These are phyloP conservation scores for Trichomonascaceae sp. DNA, from an alignment of 1,139 yeast genomes.

Conservation along the genomic window DNA sequence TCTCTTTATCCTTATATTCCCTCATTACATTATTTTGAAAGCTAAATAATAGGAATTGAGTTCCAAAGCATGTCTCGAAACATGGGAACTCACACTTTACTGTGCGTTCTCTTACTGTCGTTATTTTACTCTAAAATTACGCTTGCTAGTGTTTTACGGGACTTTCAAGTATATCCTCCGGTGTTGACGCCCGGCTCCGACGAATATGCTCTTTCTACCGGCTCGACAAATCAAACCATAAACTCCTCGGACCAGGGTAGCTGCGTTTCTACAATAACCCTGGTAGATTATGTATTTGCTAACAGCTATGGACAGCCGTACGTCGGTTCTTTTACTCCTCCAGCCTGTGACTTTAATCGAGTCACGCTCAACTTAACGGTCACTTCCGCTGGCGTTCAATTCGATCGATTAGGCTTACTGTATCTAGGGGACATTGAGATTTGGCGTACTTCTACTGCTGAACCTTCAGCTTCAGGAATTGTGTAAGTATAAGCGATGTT, in stretches of 20 bases:
- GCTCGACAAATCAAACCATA: neutral
- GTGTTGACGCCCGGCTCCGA: neutral
- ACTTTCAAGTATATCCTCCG: neutral
- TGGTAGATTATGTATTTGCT: conserved; percentile 47
- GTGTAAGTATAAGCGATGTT: neutral
- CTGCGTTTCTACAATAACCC: conserved; percentile 34
- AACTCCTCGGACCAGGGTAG: neutral
- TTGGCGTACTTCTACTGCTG: conserved; percentile 85
- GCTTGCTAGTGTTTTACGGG: neutral
- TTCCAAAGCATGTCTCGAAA: neutral
- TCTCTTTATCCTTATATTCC: neutral
- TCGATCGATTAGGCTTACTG: conserved; percentile 68
- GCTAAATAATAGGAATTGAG: neutral
- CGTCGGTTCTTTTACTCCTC: conserved; percentile 38
- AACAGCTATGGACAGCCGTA: conserved; percentile 57
- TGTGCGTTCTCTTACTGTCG: neutral
- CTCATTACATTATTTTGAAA: neutral
- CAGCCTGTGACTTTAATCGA: conserved; percentile 44
- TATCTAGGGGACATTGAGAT: conserved; percentile 60
- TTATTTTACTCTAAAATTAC: neutral
- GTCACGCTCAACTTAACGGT: conserved; percentile 58
- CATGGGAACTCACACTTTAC: neutral
- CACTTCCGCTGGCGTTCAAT: conserved; percentile 61
- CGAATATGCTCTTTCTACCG: neutral
- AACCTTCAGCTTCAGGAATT: conserved; percentile 40